Conservation (phyloP, 2,329 filamentous ascomycete species). For the Shiraia sp. region DNA sequence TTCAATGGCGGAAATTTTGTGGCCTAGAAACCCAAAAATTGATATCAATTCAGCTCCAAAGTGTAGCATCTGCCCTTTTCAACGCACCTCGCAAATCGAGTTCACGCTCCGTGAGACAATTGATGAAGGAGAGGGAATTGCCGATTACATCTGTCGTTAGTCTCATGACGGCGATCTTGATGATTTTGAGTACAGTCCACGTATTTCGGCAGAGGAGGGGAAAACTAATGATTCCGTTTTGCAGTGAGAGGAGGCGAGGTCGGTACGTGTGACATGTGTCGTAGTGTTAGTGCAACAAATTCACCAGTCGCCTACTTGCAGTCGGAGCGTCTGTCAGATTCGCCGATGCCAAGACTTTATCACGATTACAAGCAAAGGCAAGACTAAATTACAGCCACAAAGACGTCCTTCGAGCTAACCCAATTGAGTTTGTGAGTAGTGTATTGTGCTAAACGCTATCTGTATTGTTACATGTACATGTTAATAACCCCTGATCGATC, state of each 20-base stretch:
- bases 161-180: conserved; percentile 67
- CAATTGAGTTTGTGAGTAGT: no score
- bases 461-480: conserved; percentile 64
- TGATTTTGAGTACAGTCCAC: background rate
- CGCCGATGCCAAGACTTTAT: conserved; percentile 2
- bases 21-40: conserved; percentile 71
- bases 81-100: conserved; percentile 98
- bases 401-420: no score
- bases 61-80: conserved; percentile 98
- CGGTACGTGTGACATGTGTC: no score
- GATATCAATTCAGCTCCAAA: conserved; percentile 86
- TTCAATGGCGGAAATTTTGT: conserved; percentile 96
- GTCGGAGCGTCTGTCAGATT: background rate
- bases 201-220: background rate
- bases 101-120: conserved; percentile 97
- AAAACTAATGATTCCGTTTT: background rate
- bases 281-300: no score
- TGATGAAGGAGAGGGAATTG: conserved; percentile 95
- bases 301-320: no score
- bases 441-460: background rate
- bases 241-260: background rate
- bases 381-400: no score
- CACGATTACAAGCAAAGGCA: no score
- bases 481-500: conserved; percentile 89
- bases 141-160: conserved; percentile 94